These are phyloP conservation scores for Scheffersomyces lignosus DNA, from an alignment of 805 yeast species.

Conservation along the genomic window DNA sequence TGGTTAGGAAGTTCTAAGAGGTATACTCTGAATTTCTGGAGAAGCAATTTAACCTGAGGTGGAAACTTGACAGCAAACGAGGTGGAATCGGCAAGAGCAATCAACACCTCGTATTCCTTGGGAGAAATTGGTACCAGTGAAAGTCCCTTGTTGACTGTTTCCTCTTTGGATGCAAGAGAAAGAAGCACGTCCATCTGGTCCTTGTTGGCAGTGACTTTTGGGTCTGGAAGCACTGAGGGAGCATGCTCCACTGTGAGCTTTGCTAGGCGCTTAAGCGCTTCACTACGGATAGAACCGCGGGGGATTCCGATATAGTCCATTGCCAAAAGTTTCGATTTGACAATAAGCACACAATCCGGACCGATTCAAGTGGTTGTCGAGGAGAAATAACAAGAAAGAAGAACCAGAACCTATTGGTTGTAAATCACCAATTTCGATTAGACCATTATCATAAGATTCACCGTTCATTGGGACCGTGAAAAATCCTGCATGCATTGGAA, in stretches of 20 bases:
- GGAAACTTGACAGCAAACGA: conserved; percentile 25
- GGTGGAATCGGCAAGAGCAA: conserved; percentile 53
- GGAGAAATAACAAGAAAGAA: too few relatives aligned
- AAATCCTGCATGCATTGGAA: too few relatives aligned
- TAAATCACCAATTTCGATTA: too few relatives aligned
- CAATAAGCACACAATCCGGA: too few relatives aligned
- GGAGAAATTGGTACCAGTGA: conserved; percentile 44
- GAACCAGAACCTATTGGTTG: too few relatives aligned
- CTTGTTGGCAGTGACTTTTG: conserved; percentile 2
- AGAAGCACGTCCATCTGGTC: conserved; percentile 24
- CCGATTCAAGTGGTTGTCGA: too few relatives aligned
- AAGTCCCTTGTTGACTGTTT: conserved; percentile 11
- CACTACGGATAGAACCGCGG: conserved; percentile 39
- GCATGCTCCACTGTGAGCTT: conserved; percentile 26
- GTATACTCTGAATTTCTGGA: conserved; percentile 47
- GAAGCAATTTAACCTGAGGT: conserved; percentile 41
- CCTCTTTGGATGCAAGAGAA: conserved; percentile 7
- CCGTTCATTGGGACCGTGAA: too few relatives aligned
- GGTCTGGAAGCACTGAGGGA: conserved; percentile 7
- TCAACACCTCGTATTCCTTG: conserved; percentile 55
- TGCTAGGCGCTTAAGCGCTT: conserved; percentile 39
- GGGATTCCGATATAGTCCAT: conserved; percentile 42
- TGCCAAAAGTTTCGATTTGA: too few relatives aligned
- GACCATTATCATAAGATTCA: too few relatives aligned
- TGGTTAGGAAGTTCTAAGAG: conserved; percentile 48